Base-by-base conservation (phyloP, 1,284 basidiomycete genomes). In the Pseudozyma tsukubaensis region DNA sequence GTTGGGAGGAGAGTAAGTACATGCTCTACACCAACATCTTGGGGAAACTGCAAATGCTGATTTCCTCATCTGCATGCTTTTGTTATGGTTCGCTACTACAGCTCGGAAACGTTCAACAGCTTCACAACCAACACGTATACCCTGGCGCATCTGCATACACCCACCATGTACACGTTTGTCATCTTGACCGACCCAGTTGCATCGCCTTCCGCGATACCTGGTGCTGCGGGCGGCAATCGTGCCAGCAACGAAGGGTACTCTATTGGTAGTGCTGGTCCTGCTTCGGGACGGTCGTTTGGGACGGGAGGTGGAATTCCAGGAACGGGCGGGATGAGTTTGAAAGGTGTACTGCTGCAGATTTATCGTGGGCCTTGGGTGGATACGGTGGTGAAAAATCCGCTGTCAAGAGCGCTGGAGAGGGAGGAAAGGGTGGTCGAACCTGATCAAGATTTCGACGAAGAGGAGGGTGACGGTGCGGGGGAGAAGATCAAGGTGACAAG, bases 51-150 rank as follows among this genome's bases (percentile, higher is more conserved):
- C 37, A 40, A 43, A 9, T n/a, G 9, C 40, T 40, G 29, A 24
- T 36, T 7, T n/a, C 2, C 21, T 36, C n/a, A 54, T 7, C 11
- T 18, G 9, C 14, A 21, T 45, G 7, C 39, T 29, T 45, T n/a
- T 39, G 19, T 19, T 16, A 16, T 4, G n/a, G 16, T 14, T 36
- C 29, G 19, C 16, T 54, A 35, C 24, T n/a, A 49, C 54, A 74
- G 72, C 21, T 49, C 67, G 18, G 94, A 97, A 85, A 89, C 91
- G 61, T 97, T 98, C 86, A 91, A 92, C 45, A 91, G 91, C 78
- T 98, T 96, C 86, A 89, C 90, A 67, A 99, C 96, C 2, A 92
- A 93, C 21, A 87, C 91, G 1, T 99, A 99, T 89, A 94, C 92
- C 83, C 88, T 99, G 8, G 94, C 98, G 85, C 88, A 97, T 57